Evolutionary conservation across 345 rosid species (phyloP), one percentile per base, ranked within the genome.

Genomic region (Salix brachista): DNA sequence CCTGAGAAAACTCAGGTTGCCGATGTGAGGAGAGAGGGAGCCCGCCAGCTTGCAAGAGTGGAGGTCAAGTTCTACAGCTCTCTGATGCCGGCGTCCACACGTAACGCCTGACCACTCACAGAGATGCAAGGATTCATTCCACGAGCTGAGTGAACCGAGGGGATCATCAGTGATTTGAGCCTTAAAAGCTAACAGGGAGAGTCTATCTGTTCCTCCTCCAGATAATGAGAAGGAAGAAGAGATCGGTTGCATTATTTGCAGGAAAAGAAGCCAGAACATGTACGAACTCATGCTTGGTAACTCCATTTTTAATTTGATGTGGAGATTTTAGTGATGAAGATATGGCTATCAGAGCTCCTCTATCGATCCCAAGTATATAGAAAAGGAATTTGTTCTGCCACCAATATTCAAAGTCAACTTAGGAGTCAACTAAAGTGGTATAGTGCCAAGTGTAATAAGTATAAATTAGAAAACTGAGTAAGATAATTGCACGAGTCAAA

Each of bases 61-160:
- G 17, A 76, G 56, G 67, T 56, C 3, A 13, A 76, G 26, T 6
- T 26, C 17, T 0, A 56, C 16, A 16, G 69, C 72, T 56, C 79
- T 68, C 23, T 26, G 54, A 5, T 76, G 32, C 52, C 17, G 18
- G 21, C n/a, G 71, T 50, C 58, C 58, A 50, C 58, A 50, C 8
- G 8, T 50, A 18, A 18, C 58, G 8, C 58, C 58, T 19, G 65
- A 52, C 76, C 76, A 73, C 37, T 42, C 13, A 36, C 76, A 73
- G 69, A 73, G 26, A 17, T 73, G 68, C 5, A 16, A 36, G 30
- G 76, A 73, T 3, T 61, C 69, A 8, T 73, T 73, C 76, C 76
- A 73, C 19, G 76, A 73, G 69, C 76, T 73, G 8, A 73, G 67
- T 14, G 7, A 2, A 2, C 46, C 44, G 41, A 73, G 14, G 17